Percentiles rank a stretch among this genome's conserved stretches.
phyloP scores from a whole-genome alignment of 2,329 filamentous ascomycete genomes.

The Arthrobotrys megalospora region DNA sequence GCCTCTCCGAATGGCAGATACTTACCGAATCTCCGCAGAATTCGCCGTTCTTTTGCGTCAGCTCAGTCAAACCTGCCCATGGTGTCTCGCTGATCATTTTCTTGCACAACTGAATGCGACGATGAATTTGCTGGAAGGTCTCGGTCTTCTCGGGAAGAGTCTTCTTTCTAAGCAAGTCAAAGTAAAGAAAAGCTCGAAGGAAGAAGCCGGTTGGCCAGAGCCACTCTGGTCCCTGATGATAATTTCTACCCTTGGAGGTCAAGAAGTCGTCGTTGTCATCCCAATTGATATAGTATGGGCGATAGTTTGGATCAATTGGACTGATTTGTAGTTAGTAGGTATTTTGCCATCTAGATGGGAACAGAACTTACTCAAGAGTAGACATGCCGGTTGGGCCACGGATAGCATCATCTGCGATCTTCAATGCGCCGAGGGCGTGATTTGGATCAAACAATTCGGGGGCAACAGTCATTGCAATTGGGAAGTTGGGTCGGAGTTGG shows the following conservation, averaged over 20 bases:
- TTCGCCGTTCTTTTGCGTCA: slow-evolving; percentile 90
- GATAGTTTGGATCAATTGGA: slow-evolving; percentile 91
- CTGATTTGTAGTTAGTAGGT: slow-evolving; percentile 35
- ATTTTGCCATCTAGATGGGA: not conserved
- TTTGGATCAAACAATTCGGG: slow-evolving; percentile 85
- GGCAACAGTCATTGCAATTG: slow-evolving; percentile 94
- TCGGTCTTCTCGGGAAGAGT: slow-evolving; percentile 80
- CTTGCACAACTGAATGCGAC: slow-evolving; percentile 85
- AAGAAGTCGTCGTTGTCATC: slow-evolving; percentile 93
- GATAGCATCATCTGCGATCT: slow-evolving; percentile 82
- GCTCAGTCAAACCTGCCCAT: slow-evolving; percentile 92
- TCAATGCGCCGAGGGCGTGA: slow-evolving; percentile 84
- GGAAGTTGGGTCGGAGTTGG: slow-evolving; percentile 92
- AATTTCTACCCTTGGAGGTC: slow-evolving; percentile 94
- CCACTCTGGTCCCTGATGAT: slow-evolving; percentile 99
- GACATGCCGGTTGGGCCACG: slow-evolving; percentile 94
- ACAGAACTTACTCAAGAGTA: slow-evolving; percentile 78
- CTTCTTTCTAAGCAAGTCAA: slow-evolving; percentile 82
- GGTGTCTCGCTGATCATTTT: slow-evolving; percentile 82
- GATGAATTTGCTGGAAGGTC: slow-evolving; percentile 93
- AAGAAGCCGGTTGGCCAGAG: slow-evolving; percentile 98
- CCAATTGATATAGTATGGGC: slow-evolving; percentile 93
- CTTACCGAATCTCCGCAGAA: slow-evolving; percentile 87
- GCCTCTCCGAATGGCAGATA: slow-evolving; percentile 63
- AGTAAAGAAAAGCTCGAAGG: slow-evolving; percentile 89